Percentiles rank a stretch among this genome's conserved stretches.
phyloP scores from a whole-genome alignment of 2,329 filamentous ascomycete genomes.

The Verruconis gallopava region DNA sequence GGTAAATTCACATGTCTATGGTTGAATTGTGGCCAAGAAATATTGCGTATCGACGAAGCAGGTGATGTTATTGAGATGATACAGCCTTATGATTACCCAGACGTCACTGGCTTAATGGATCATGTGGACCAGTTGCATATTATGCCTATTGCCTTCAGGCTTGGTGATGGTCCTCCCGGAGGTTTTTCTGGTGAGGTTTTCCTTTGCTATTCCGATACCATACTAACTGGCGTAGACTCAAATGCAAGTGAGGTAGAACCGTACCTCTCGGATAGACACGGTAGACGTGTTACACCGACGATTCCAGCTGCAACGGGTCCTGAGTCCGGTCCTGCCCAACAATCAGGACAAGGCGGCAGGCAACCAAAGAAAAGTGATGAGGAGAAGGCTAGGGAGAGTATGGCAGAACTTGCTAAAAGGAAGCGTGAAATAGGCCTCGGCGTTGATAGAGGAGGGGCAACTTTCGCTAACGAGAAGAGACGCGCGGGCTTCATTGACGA shows the following conservation, averaged over 20 bases:
- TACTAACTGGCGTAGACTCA: conserved; percentile 7
- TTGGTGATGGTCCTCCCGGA: conserved; percentile 46
- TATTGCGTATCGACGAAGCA: conserved; percentile 17
- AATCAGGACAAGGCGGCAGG: conserved; percentile 1
- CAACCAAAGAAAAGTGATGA: conserved; percentile 27
- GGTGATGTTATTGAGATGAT: conserved; percentile 16
- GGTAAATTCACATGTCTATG: conserved; percentile 33
- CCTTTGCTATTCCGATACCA: background rate
- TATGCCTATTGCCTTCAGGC: conserved; percentile 39
- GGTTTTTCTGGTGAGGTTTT: conserved; percentile 37
- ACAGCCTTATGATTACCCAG: conserved; percentile 21
- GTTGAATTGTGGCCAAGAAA: conserved; percentile 27
- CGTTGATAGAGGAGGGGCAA: conserved; percentile 40
- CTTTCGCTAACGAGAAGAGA: conserved; percentile 39
- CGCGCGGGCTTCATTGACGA: conserved; percentile 37
- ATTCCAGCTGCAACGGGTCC: conserved; percentile 15
- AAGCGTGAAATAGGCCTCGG: conserved; percentile 40
- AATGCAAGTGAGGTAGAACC: conserved; percentile 26
- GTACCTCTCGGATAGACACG: conserved; percentile 35
- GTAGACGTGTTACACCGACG: conserved; percentile 35
- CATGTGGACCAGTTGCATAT: conserved; percentile 43
- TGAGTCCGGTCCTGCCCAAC: conserved; percentile 10
- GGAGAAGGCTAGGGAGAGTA: conserved; percentile 32
- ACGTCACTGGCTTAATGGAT: conserved; percentile 30
- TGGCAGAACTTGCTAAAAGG: conserved; percentile 33